Evolutionary conservation across 2,329 filamentous ascomycete species (phyloP).

Genomic region (Pyrenochaeta sp.): DNA sequence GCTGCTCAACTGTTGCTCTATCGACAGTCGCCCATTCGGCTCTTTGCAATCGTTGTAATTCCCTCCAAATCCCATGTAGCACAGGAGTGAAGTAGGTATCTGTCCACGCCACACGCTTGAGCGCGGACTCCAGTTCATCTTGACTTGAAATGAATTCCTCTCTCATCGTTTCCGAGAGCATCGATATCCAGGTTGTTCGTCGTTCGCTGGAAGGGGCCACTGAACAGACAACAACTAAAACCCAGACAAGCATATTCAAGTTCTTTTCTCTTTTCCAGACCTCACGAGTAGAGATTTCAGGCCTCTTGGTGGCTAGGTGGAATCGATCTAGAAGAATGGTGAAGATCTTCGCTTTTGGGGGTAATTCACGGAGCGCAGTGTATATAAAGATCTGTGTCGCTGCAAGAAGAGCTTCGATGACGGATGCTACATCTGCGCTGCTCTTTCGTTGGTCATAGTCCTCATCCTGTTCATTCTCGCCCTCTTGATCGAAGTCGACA

Average conservation of each 20-base stretch:
- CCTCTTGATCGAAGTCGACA: constrained; percentile 19
- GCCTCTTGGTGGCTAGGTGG: constrained; percentile 17
- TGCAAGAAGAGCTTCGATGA: constrained; percentile 28
- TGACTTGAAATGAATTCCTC: constrained; percentile 13
- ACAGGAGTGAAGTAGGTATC: constrained; percentile 23
- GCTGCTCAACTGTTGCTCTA: background rate
- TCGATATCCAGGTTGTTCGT: constrained; percentile 25
- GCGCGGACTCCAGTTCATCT: constrained; percentile 12
- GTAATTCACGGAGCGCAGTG: constrained; percentile 27
- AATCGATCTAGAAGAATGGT: constrained; percentile 23
- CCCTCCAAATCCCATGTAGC: constrained; percentile 18
- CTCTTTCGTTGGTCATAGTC: constrained; percentile 1
- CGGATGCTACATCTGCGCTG: constrained; percentile 25
- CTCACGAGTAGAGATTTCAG: constrained; percentile 3
- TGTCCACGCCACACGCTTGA: constrained; percentile 34
- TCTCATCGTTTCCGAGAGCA: constrained; percentile 17
- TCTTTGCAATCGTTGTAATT: constrained; percentile 1
- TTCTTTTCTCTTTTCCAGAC: constrained; percentile 28
- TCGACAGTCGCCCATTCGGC: background rate
- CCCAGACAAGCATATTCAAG: constrained; percentile 31
- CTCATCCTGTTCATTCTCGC: background rate
- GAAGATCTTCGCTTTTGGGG: constrained; percentile 31
- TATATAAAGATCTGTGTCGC: constrained; percentile 35
- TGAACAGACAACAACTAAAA: constrained; percentile 25
- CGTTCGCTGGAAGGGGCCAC: constrained; percentile 8